Evolutionary conservation across 768 basidiomycete genomes (phyloP), one percentile per base, ranked within the genome.

Genomic region (Neoboletus brunneissimus): DNA sequence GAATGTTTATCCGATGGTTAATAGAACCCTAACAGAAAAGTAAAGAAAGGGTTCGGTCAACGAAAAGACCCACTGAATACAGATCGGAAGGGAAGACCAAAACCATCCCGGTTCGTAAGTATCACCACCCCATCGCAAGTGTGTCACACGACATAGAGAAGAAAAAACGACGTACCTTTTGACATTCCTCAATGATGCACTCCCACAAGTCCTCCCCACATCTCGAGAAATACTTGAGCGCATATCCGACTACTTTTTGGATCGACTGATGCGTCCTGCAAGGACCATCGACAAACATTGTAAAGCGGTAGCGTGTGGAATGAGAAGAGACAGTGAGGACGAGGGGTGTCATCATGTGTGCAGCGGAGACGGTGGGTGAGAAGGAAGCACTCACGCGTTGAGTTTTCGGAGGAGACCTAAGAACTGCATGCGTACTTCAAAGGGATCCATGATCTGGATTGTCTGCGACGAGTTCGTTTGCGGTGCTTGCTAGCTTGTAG

Each of bases 181-280:
- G 86, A 60, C 88, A 92, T 74, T 95, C 91, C 67, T 96, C 93
- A 25, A 94, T 73, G 38, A 96, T 82, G 63, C 93, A 95, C 63
- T 95, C 93, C 94, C 94, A 96, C 12, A 96, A 72, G 70, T 97
- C 93, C 64, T 96, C 93, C 7, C 91, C 93, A 54, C 92, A 94
- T 54, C 81, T 81, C 6, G 87, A 77, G 52, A 88, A 94, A 66
- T 89, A 87, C 69, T 94, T 94, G 53, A 94, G 78, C 0, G 92
- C 91, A 64, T 86, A 95, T 10, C 81, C 79, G 32, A 95, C 94
- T 35, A 90, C 88, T 70, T 88, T 91, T 71, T 91, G 89, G 51
- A 95, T 94, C 13, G 91, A 94, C 65, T 85, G 86, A 66, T 93
- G 91, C 29, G 91, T 86, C 63, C 89, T 92, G n/a, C n/a, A n/a